Percentiles rank a stretch among this genome's conserved stretches.
These are phyloP conservation scores for Termitomyces sp. DNA, from an alignment of 768 basidiomycete species.

Conservation along the genomic window DNA sequence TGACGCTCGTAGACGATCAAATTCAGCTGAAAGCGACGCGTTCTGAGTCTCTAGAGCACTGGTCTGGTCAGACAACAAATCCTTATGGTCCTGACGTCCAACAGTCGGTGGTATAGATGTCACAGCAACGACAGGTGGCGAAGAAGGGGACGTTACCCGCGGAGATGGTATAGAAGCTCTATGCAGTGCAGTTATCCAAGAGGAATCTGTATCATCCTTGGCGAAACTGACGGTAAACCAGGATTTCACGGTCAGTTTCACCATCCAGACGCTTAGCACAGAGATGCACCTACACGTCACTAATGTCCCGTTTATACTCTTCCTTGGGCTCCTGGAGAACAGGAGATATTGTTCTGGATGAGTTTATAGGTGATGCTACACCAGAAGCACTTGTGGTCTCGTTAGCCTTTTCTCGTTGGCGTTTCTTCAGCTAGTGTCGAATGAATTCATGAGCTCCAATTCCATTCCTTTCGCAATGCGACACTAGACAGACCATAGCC, in stretches of 20 bases:
- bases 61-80: constrained; percentile 12
- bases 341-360: constrained; percentile 44
- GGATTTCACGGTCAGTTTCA: constrained; percentile 3
- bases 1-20: constrained; percentile 10
- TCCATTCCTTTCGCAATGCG: constrained; percentile 1
- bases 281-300: constrained; percentile 57
- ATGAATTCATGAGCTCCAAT: constrained; percentile 1
- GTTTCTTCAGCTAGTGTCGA: constrained; percentile 64
- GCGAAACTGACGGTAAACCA: constrained; percentile 27
- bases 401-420: constrained; percentile 65
- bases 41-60: constrained; percentile 16
- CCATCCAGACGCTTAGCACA: constrained; percentile 6
- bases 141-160: constrained; percentile 10
- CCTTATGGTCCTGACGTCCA: constrained; percentile 4
- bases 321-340: constrained; percentile 36
- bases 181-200: constrained; percentile 59
- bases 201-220: constrained; percentile 40
- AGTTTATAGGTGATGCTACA: constrained; percentile 33
- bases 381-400: constrained; percentile 27
- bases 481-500: constrained; percentile 53
- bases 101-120: constrained; percentile 8
- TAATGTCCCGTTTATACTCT: constrained; percentile 46
- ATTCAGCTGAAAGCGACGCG: constrained; percentile 14
- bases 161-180: constrained; percentile 33
- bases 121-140: constrained; percentile 3